phyloP scores from a whole-genome alignment of 1,284 basidiomycete genomes.

The Ceratobasidium sp. region DNA sequence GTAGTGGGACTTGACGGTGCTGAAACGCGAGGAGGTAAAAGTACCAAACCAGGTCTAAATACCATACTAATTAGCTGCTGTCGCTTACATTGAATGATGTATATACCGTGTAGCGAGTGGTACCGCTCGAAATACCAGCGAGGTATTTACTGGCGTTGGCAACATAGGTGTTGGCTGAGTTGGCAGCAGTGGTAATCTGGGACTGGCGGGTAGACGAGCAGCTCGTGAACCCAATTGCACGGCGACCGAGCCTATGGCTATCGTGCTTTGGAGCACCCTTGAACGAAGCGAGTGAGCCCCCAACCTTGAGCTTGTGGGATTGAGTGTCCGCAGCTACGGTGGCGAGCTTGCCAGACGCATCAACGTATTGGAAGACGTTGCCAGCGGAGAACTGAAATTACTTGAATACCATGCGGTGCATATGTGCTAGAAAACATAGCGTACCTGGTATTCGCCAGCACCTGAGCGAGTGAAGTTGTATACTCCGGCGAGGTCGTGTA shows the following conservation, averaged over 20 bases:
- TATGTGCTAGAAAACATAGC: neutral
- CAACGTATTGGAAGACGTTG: conserved; percentile 33
- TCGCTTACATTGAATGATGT: neutral
- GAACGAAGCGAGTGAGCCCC: conserved; percentile 34
- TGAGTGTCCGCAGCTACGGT: conserved; percentile 26
- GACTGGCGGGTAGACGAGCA: conserved; percentile 24
- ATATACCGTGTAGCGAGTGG: neutral
- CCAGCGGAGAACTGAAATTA: conserved; percentile 26
- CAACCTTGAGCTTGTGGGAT: conserved; percentile 17
- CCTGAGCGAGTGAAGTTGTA: conserved; percentile 41
- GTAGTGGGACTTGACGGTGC: conserved; percentile 36
- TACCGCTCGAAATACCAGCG: conserved; percentile 23
- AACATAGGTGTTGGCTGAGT: conserved; percentile 39
- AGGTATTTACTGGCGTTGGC: conserved; percentile 18
- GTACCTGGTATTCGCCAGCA: conserved; percentile 19
- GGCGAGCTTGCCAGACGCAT: conserved; percentile 17
- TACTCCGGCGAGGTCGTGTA: conserved; percentile 38
- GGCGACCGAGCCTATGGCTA: neutral
- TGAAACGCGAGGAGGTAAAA: conserved; percentile 14
- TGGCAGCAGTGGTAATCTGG: conserved; percentile 38
- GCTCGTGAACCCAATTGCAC: conserved; percentile 22
- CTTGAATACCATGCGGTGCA: neutral
- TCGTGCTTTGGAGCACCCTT: neutral
- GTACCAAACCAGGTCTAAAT: conserved; percentile 37
- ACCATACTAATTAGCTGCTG: neutral